phyloP scores from a whole-genome alignment of 1,284 basidiomycete genomes.

The Coniophora puteana region DNA sequence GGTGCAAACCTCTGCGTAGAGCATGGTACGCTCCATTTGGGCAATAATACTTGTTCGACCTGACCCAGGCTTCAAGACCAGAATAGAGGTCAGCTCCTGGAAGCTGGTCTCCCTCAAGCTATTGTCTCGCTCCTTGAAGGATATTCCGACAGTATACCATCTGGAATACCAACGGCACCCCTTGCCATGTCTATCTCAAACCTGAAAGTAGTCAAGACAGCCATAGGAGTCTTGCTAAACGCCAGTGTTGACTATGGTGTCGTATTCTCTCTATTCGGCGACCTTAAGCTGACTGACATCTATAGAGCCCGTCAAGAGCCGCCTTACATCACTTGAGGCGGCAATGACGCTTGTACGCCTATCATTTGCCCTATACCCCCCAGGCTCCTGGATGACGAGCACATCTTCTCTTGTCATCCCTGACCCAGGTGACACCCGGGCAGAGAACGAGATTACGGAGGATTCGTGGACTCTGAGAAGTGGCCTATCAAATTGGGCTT shows the following conservation, averaged over 20 bases:
- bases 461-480: constrained; percentile 67
- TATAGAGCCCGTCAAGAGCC: constrained; percentile 66
- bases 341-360: constrained; percentile 66
- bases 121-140: constrained; percentile 65
- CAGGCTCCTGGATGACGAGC: constrained; percentile 52
- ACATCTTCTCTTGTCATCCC: constrained; percentile 22
- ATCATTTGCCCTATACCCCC: constrained; percentile 65
- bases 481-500: constrained; percentile 70
- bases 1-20: constrained; percentile 80
- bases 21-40: constrained; percentile 48
- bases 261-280: neutral
- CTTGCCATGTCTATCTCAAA: constrained; percentile 53
- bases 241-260: constrained; percentile 76
- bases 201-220: constrained; percentile 72
- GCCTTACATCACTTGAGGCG: constrained; percentile 63
- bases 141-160: constrained; percentile 54
- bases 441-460: constrained; percentile 25
- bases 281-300: constrained; percentile 4
- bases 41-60: constrained; percentile 7
- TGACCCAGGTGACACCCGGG: constrained; percentile 13
- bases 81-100: constrained; percentile 66
- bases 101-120: constrained; percentile 63
- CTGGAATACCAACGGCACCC: constrained; percentile 37
- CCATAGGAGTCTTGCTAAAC: constrained; percentile 79
- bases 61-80: constrained; percentile 37